Conservation (phyloP, 179 eudicot genomes). For the Spergularia azorica region DNA sequence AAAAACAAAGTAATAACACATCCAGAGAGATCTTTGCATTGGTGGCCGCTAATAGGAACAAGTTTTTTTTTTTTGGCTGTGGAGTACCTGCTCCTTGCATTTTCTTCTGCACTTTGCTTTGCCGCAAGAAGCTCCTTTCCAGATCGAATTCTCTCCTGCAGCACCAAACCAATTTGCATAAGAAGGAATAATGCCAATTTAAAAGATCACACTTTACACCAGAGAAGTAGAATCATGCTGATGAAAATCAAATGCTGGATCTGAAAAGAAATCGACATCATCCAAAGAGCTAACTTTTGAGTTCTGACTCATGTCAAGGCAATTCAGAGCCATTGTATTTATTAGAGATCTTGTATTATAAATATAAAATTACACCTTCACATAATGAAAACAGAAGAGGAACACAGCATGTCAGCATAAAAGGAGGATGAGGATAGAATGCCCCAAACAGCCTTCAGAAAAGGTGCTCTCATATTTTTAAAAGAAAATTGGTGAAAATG, state of each 20-base stretch:
- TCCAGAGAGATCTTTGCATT: slow-evolving; percentile 1
- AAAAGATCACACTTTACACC: not conserved
- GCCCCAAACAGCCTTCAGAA: not conserved
- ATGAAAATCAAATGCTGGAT: too few relatives aligned
- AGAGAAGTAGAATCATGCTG: not conserved
- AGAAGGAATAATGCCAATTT: not conserved
- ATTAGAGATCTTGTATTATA: too few relatives aligned
- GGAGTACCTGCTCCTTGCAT: slow-evolving; percentile 65
- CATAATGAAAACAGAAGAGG: too few relatives aligned
- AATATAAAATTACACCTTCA: too few relatives aligned
- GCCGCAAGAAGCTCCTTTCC: slow-evolving; percentile 62
- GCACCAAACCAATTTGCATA: slow-evolving; percentile 13
- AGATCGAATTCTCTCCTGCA: slow-evolving; percentile 63
- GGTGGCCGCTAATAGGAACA: not conserved
- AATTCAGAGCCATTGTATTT: too few relatives aligned
- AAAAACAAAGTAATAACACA: slow-evolving; percentile 6
- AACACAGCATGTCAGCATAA: too few relatives aligned
- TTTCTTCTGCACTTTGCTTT: slow-evolving; percentile 60
- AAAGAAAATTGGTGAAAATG: not conserved
- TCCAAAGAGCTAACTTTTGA: too few relatives aligned
- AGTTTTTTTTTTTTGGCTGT: not conserved
- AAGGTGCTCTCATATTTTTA: not conserved
- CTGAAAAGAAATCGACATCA: too few relatives aligned
- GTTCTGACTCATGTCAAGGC: too few relatives aligned
- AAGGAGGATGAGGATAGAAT: too few relatives aligned